Conservation (phyloP, 257 asterid genomes). For the Primulina huaijiensis region DNA sequence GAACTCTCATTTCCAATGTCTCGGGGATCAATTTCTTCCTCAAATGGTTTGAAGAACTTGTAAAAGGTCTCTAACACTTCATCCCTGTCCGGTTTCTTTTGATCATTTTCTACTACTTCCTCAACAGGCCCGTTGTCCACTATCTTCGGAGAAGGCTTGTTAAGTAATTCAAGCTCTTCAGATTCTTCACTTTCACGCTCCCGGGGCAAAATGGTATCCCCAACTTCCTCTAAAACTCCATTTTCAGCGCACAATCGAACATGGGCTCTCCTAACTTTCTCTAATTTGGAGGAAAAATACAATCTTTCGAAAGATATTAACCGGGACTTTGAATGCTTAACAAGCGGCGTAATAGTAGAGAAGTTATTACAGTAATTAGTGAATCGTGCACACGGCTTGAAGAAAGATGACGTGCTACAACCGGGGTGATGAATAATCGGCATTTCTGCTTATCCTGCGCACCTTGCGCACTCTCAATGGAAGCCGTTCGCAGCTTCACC, state of each 20-base stretch:
- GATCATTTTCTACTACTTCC: constrained; percentile 39
- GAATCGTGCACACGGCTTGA: constrained; percentile 33
- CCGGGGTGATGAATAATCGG: constrained; percentile 38
- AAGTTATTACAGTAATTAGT: constrained; percentile 20
- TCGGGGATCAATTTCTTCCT: constrained; percentile 35
- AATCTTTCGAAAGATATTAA: constrained; percentile 35
- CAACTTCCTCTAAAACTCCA: constrained; percentile 47
- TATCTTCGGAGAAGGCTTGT: constrained; percentile 68
- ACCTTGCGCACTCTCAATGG: constrained; percentile 23
- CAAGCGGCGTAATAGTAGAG: constrained; percentile 23
- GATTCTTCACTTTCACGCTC: constrained; percentile 38
- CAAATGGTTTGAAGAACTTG: constrained; percentile 59
- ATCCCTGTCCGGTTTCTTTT: constrained; percentile 40
- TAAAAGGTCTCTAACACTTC: constrained; percentile 72
- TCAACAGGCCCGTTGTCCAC: constrained; percentile 25
- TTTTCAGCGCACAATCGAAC: constrained; percentile 54
- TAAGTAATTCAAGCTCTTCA: constrained; percentile 69
- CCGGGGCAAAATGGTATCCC: constrained; percentile 36
- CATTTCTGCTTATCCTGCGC: constrained; percentile 55
- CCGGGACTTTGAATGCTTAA: constrained; percentile 32
- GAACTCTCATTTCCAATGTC: constrained; percentile 23
- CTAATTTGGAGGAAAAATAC: constrained; percentile 27
- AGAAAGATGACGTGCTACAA: constrained; percentile 28
- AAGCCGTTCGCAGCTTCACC: constrained; percentile 19
- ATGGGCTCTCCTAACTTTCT: constrained; percentile 36